Percentiles rank a stretch among this genome's conserved stretches.
Conservation (phyloP, 495 filamentous ascomycete genomes). For the Lophiostoma macrostomum region DNA sequence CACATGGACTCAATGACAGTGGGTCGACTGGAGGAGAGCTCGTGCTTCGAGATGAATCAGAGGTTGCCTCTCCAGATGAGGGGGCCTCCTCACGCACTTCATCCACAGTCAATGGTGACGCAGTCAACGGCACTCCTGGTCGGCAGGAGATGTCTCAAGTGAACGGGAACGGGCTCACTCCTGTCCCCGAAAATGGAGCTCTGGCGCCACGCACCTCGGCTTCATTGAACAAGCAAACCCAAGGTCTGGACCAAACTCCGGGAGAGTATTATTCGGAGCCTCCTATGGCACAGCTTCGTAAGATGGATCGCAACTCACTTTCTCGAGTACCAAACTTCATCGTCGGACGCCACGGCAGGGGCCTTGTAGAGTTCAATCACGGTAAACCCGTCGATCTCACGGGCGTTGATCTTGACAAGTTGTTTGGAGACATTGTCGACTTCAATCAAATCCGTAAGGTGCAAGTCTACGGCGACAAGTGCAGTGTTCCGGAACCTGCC, state of each 20-base stretch:
- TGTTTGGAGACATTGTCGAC: constrained; percentile 70
- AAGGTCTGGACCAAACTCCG: constrained; percentile 53
- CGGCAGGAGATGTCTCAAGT: constrained; percentile 70
- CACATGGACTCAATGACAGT: constrained; percentile 21
- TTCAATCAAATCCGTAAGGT: constrained; percentile 70
- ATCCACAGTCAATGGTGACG: constrained; percentile 51
- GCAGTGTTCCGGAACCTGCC: constrained; percentile 63
- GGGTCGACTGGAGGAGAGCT: constrained; percentile 42
- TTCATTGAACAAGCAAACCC: constrained; percentile 18
- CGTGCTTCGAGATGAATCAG: constrained; percentile 40
- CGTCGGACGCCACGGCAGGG: constrained; percentile 77
- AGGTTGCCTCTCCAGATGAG: constrained; percentile 54
- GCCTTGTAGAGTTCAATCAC: constrained; percentile 73
- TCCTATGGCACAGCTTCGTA: constrained; percentile 62
- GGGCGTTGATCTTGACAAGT: constrained; percentile 63
- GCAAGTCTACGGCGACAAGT: constrained; percentile 74
- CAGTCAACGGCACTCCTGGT: constrained; percentile 42
- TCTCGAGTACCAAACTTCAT: constrained; percentile 67
- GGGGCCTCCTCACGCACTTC: constrained; percentile 54
- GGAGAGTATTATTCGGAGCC: constrained; percentile 88
- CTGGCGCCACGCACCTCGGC: constrained; percentile 27
- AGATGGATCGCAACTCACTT: constrained; percentile 69
- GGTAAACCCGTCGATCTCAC: constrained; percentile 65
- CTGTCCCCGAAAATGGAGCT: constrained; percentile 69
- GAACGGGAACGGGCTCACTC: constrained; percentile 70